phyloP scores from a whole-genome alignment of 1,284 basidiomycete genomes.

The Ceratobasidium sp. region DNA sequence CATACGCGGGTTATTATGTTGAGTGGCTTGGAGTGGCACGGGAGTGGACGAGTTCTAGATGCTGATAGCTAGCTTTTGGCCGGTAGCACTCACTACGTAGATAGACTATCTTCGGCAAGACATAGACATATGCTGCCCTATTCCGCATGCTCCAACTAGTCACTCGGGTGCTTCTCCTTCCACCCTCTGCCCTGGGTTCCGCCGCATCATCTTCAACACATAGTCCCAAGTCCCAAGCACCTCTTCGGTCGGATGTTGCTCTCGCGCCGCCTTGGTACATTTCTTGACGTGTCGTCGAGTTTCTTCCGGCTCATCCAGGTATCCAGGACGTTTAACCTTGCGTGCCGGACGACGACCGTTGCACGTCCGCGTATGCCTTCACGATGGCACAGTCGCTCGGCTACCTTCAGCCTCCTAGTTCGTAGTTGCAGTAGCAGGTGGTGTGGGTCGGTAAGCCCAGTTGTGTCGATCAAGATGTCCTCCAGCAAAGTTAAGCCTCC shows the following conservation, averaged over 20 bases:
- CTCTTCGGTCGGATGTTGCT: neutral
- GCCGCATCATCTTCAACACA: neutral
- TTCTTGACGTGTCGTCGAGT: neutral
- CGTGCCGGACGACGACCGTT: conserved; percentile 17
- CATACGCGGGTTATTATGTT: too few species aligned
- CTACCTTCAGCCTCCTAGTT: conserved; percentile 8
- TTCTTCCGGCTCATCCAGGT: neutral
- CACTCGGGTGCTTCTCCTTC: conserved; percentile 26
- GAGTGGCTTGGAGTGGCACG: too few species aligned
- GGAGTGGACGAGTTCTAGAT: too few species aligned
- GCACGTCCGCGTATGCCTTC: conserved; percentile 19
- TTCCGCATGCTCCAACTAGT: neutral
- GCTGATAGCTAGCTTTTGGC: too few species aligned
- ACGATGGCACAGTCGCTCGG: conserved; percentile 20
- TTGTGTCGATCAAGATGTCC: too few species aligned
- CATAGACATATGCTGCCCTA: conserved; percentile 5
- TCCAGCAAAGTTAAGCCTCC: too few species aligned
- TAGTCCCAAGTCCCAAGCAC: neutral
- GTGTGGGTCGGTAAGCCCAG: neutral
- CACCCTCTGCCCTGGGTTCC: neutral
- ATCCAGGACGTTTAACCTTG: neutral
- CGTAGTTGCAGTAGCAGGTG: neutral
- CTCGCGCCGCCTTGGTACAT: neutral
- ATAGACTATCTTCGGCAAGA: too few species aligned
- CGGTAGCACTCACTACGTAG: too few species aligned